A percentile compares a stretch with the other conserved stretches of the same genome.
Conservation (phyloP, 805 yeast species). For the Starmerella floris region DNA sequence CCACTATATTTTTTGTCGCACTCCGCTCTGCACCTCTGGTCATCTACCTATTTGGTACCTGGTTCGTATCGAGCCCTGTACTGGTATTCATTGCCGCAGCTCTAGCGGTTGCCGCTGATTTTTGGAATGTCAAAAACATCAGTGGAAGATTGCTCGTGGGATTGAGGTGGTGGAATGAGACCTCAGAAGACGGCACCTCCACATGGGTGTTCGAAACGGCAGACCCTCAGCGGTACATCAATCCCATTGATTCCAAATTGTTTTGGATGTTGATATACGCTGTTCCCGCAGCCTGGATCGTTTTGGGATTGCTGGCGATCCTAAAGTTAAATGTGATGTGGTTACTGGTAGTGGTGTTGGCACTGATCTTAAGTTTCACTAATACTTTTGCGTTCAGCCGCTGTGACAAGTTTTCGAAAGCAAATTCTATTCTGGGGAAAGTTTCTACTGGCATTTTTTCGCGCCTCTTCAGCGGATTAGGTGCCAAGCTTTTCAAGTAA, state of each 20-base stretch:
- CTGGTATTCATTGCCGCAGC: constrained; percentile 68
- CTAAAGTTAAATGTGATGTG: constrained; percentile 61
- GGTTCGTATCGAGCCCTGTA: constrained; percentile 43
- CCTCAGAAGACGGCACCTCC: constrained; percentile 48
- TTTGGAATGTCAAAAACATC: constrained; percentile 86
- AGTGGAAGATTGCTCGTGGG: constrained; percentile 86
- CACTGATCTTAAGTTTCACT: constrained; percentile 58
- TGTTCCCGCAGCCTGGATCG: constrained; percentile 63
- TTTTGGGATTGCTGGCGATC: constrained; percentile 63
- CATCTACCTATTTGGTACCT: constrained; percentile 56
- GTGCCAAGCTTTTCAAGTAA: constrained; percentile 10
- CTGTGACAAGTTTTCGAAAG: constrained; percentile 85
- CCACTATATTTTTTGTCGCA: constrained; percentile 48
- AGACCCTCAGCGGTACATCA: constrained; percentile 49
- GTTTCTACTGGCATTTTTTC: constrained; percentile 21
- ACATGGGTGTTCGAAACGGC: constrained; percentile 85
- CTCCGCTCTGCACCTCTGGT: constrained; percentile 51
- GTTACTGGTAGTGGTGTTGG: constrained; percentile 37
- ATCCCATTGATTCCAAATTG: constrained; percentile 80
- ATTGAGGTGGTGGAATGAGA: constrained; percentile 89
- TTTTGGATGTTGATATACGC: constrained; percentile 73
- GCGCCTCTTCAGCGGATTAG: constrained; percentile 11
- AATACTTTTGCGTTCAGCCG: constrained; percentile 83
- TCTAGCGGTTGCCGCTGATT: constrained; percentile 70
- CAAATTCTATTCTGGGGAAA: constrained; percentile 42